These are phyloP conservation scores for Phoma sp. DNA, from an alignment of 2,329 filamentous ascomycete species.

Conservation along the genomic window DNA sequence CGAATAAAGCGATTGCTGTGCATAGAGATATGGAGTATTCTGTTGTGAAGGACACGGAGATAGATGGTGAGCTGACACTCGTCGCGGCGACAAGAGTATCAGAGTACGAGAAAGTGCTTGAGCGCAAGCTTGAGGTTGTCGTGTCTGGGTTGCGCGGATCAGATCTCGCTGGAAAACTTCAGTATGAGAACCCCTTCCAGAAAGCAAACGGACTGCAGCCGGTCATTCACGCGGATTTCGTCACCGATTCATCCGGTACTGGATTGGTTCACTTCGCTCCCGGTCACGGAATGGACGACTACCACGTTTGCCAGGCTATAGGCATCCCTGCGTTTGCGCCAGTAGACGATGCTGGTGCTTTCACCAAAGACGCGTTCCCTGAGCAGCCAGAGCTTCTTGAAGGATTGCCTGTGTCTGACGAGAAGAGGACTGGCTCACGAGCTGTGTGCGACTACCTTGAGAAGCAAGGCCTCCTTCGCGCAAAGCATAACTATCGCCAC, in stretches of 20 bases:
- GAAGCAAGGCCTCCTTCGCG: slow-evolving; percentile 63
- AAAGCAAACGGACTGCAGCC: slow-evolving; percentile 67
- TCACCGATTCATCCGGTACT: slow-evolving; percentile 87
- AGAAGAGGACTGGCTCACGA: slow-evolving; percentile 62
- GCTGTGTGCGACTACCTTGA: slow-evolving; percentile 74
- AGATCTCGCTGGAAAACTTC: slow-evolving; percentile 66
- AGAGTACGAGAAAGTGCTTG: slow-evolving; percentile 48
- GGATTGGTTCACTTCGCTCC: slow-evolving; percentile 95
- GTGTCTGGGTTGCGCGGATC: slow-evolving; percentile 67
- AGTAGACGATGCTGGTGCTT: slow-evolving; percentile 80
- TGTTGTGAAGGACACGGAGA: slow-evolving; percentile 61
- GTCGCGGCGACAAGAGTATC: slow-evolving; percentile 76
- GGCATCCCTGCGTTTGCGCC: slow-evolving; percentile 80
- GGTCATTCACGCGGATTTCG: slow-evolving; percentile 85
- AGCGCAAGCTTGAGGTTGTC: slow-evolving; percentile 56
- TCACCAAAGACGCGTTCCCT: slow-evolving; percentile 81
- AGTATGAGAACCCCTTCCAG: slow-evolving; percentile 76
- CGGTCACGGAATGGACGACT: slow-evolving; percentile 96
- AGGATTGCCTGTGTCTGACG: slow-evolving; percentile 74
- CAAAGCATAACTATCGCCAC: slow-evolving; percentile 76
- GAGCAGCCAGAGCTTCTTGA: slow-evolving; percentile 70
- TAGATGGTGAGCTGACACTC: slow-evolving; percentile 65
- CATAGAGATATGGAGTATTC: slow-evolving; percentile 77
- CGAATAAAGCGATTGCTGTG: slow-evolving; percentile 88
- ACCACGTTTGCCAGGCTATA: slow-evolving; percentile 76